Percentiles rank a stretch among this genome's conserved stretches.
Evolutionary conservation across 2,329 filamentous ascomycete species (phyloP).

Genomic region (Lachnellula subtilissima): DNA sequence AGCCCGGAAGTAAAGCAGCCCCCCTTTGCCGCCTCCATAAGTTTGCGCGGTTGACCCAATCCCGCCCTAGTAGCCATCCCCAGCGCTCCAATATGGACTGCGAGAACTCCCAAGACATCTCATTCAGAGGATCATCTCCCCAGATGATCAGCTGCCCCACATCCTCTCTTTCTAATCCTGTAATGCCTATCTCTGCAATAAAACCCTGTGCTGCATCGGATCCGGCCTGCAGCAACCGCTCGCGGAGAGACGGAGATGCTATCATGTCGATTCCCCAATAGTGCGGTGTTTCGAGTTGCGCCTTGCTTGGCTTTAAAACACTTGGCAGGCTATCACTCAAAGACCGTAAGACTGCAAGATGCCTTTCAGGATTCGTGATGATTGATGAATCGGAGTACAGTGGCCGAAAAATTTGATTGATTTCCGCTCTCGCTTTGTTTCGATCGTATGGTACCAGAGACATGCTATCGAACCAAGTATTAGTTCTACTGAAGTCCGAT

Average conservation of each 20-base stretch:
- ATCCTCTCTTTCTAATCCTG: constrained; percentile 34
- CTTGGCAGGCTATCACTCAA: constrained; percentile 32
- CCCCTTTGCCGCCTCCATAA: constrained; percentile 39
- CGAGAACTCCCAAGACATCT: constrained; percentile 41
- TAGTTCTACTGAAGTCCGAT: constrained; percentile 5
- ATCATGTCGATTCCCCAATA: constrained; percentile 40
- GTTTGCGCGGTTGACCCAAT: constrained; percentile 37
- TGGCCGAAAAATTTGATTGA: constrained; percentile 34
- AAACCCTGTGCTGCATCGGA: constrained; percentile 35
- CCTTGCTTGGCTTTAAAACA: constrained; percentile 34
- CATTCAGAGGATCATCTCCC: constrained; percentile 39
- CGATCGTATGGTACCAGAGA: constrained; percentile 33
- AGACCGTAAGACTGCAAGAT: constrained; percentile 29
- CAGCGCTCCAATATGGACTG: constrained; percentile 35
- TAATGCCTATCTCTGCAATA: constrained; percentile 34
- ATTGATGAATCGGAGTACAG: constrained; percentile 33
- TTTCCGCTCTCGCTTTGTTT: constrained; percentile 31
- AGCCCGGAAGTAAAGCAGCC: constrained; percentile 32
- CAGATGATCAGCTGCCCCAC: constrained; percentile 38
- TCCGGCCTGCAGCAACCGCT: constrained; percentile 34
- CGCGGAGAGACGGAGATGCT: constrained; percentile 36
- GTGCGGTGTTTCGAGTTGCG: constrained; percentile 37
- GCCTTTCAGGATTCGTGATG: constrained; percentile 32
- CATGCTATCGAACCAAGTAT: constrained; percentile 26
- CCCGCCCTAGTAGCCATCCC: constrained; percentile 36